phyloP scores from a whole-genome alignment of 1,284 basidiomycete genomes.

The Volvariella surrecta region DNA sequence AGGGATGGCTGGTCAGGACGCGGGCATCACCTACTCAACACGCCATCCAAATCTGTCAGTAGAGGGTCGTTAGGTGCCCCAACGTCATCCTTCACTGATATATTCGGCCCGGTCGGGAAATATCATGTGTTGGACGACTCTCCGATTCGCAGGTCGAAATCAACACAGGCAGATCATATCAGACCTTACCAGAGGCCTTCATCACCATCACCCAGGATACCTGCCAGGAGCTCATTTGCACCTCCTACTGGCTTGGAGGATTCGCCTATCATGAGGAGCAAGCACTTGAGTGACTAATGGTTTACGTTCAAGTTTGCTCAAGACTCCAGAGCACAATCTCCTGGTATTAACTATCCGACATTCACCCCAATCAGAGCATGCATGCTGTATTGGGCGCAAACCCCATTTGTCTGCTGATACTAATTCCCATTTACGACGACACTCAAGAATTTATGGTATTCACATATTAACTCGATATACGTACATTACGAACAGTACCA shows the following conservation, averaged over 20 bases:
- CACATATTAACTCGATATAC: too few relatives aligned
- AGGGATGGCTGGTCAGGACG: conserved; percentile 30
- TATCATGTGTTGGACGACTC: conserved; percentile 24
- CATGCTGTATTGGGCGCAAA: too few relatives aligned
- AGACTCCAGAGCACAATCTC: too few relatives aligned
- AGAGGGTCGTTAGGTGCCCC: conserved; percentile 20
- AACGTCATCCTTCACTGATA: conserved; percentile 19
- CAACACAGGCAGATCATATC: conserved; percentile 4
- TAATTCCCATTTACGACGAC: too few relatives aligned
- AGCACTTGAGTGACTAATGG: background rate
- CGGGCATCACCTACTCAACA: conserved; percentile 35
- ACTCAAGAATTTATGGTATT: too few relatives aligned
- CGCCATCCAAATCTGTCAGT: conserved; percentile 30
- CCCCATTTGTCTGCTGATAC: too few relatives aligned
- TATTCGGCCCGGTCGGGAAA: conserved; percentile 21
- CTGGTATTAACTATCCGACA: too few relatives aligned
- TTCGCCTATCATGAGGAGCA: conserved; percentile 25
- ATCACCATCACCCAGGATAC: background rate
- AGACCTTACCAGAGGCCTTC: background rate
- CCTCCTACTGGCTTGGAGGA: conserved; percentile 19
- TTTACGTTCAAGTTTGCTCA: too few relatives aligned
- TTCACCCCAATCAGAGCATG: too few relatives aligned
- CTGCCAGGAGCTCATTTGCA: background rate
- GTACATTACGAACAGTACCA: too few relatives aligned
- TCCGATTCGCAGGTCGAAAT: conserved; percentile 21